Evolutionary conservation across 2,329 filamentous ascomycete species (phyloP), one percentile per base, ranked within the genome.

Genomic region (Xylaria sp.): DNA sequence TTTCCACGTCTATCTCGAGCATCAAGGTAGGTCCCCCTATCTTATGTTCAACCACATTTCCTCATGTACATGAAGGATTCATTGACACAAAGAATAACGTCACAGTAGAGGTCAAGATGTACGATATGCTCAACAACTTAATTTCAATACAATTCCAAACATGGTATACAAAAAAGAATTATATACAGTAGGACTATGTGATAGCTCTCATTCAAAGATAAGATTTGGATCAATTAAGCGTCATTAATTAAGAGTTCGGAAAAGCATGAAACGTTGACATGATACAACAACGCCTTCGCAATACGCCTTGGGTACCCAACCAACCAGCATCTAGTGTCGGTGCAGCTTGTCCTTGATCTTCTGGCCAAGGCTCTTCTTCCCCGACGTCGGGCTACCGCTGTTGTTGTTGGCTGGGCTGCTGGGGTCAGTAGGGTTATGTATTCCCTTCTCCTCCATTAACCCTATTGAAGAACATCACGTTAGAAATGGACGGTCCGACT

Each of bases 301-400:
- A n/a, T n/a, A 55, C 45, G 22, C 13, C n/a, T 17, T 17, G 6
- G 17, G n/a, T n/a, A 9, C 50, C 39, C 27, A 20, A 1, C 15
- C 31, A 10, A 20, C n/a, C 25, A n/a, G 20, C 50, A 25, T 20
- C 60, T 74, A 82, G 73, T 83, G 79, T 63, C 79, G 79, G 78
- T 91, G 89, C 66, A 92, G 79, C 82, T 91, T 92, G 63, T 86
- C 84, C 85, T 91, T 92, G 78, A 92, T 86, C 81, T 90, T 90
- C 64, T 89, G 83, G 67, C 84, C 84, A 45, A 90, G 74, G 69
- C 85, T 85, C 51, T 81, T 81, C 79, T 88, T 87, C 62, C 80
- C 80, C 62, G 72, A 72, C 27, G 72, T 73, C 38, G 61, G 64
- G 49, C 67, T 69, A 54, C 75, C 59, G 58, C 73, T 62, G 39